phyloP scores from a whole-genome alignment of 2,329 filamentous ascomycete species.

The Claviceps sp. region DNA sequence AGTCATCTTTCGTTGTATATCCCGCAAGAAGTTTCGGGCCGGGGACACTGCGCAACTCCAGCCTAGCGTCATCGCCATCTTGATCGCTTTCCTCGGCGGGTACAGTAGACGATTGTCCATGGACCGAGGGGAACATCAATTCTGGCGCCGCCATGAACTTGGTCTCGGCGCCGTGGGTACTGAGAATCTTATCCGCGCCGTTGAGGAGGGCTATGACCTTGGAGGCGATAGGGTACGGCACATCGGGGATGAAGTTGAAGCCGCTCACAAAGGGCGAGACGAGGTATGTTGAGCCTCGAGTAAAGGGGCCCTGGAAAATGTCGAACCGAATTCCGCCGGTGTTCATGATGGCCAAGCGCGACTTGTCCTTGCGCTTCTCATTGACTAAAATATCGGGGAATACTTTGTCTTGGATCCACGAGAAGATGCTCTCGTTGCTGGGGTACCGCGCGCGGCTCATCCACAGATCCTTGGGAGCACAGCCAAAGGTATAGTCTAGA shows the following conservation, averaged over 20 bases:
- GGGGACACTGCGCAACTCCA: slow-evolving; percentile 18
- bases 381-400: slow-evolving; percentile 54
- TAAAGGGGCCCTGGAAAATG: slow-evolving; percentile 85
- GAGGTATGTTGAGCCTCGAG: slow-evolving; percentile 72
- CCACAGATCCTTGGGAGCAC: slow-evolving; percentile 70
- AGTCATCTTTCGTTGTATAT: slow-evolving; percentile 82
- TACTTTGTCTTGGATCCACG: slow-evolving; percentile 64
- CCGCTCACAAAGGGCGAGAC: slow-evolving; percentile 78
- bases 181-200: slow-evolving; percentile 35
- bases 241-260: slow-evolving; percentile 63
- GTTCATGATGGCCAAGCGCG: slow-evolving; percentile 67
- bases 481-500: slow-evolving; percentile 67
- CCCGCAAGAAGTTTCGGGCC: slow-evolving; percentile 39
- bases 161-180: slow-evolving; percentile 22
- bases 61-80: slow-evolving; percentile 12
- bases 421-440: slow-evolving; percentile 61
- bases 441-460: slow-evolving; percentile 68
- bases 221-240: slow-evolving; percentile 64
- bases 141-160: slow-evolving; percentile 39
- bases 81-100: slow-evolving; percentile 4
- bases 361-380: slow-evolving; percentile 41
- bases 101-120: slow-evolving; percentile 3
- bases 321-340: slow-evolving; percentile 91
- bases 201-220: slow-evolving; percentile 52
- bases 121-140: slow-evolving; percentile 15